Evolutionary conservation across 306 rosid species (phyloP), one percentile per base, ranked within the genome.

Genomic region (Rubus idaeus): DNA sequence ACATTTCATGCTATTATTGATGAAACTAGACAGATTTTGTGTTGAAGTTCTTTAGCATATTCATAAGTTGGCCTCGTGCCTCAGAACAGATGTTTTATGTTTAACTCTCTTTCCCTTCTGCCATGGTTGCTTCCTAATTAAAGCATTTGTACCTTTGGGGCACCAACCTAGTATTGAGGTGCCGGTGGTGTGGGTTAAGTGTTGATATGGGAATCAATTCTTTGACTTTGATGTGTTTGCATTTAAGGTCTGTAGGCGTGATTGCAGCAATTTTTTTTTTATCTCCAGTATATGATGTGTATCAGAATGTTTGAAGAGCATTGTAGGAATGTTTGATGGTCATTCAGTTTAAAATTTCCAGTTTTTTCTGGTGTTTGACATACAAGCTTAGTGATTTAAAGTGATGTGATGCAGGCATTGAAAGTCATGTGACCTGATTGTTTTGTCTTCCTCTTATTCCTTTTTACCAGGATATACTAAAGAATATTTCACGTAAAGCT

Each of bases 391-490:
- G 51, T 49, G 70, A 50, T 61, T 57, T 78, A 23, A 64, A 53
- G 1, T 62, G 46, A 70, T 68, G 51, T 67, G 67, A 73, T 60
- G 39, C 61, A 41, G 44, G 71, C 61, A 55, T 75, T 72, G 61
- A 42, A 42, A 79, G 65, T 77, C 46, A 60, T 46, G 35, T 76
- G 70, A 81, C 55, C 62, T 62, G 62, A 39, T 57, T 68, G 45
- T 80, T 73, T 52, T 84, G 46, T 72, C 77, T 58, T 68, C 70
- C 78, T 71, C 70, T 80, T 50, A 63, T 83, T 83, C 71, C 80
- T 58, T 77, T 75, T 39, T 85, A 75, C 62, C 88, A 92, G 98
- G 93, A 90, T 83, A 83, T 85, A 61, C 77, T 88, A 78, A 76
- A 82, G 75, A 85, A 77, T 63, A 60, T 85, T 81, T 47, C 84